Base-by-base conservation (phyloP, 2,329 filamentous ascomycete species). In the Claviceps capensis region DNA sequence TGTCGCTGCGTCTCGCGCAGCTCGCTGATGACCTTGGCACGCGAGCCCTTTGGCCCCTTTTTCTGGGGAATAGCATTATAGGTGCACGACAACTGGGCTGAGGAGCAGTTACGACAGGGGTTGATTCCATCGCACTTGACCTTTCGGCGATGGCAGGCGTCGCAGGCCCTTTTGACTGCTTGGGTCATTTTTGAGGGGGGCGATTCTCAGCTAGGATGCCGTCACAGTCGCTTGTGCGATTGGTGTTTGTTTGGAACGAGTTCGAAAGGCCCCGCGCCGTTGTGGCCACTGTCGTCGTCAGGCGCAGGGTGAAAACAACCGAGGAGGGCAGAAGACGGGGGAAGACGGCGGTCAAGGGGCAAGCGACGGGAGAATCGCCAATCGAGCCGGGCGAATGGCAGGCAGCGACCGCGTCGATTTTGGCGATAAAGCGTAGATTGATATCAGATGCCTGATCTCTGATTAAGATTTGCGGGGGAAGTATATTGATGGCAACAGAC, bases 1-100 rank as follows among this genome's bases (percentile, higher is more conserved):
- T 83, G 79, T 58, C 81, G 77, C 61, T 87, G 83, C 0, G 74
- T 83, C 61, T 83, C 81, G 57, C 84, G 77, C 55, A 88, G 65
- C 62, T 87, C 83, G 61, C 82, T 86, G 65, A 88, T 85, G 53
- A 88, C 82, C 66, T 86, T 88, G 49, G 85, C 85, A 55, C 83
- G 73, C 36, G 81, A 85, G 57, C 84, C 83, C 67, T 86, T 86
- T 44, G 83, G 84, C 1, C 84, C 84, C 65, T 87, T 87, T 70
- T 86, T 87, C 68, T 85, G 83, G 1, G 83, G 83, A 38, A 86
- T 80, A 37, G 82, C 81, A 69, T 85, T 82, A 73, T 86, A 88
- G 34, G 83, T 86, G 72, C 84, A 88, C 13, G 76, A 72, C 17
- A 87, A 72, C 60, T 81, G 76, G 6, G 83, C 81, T 7, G 82